Percentiles rank a stretch among this genome's conserved stretches.
phyloP scores from a whole-genome alignment of 139 green algal species.

The Asterochloris erici region DNA sequence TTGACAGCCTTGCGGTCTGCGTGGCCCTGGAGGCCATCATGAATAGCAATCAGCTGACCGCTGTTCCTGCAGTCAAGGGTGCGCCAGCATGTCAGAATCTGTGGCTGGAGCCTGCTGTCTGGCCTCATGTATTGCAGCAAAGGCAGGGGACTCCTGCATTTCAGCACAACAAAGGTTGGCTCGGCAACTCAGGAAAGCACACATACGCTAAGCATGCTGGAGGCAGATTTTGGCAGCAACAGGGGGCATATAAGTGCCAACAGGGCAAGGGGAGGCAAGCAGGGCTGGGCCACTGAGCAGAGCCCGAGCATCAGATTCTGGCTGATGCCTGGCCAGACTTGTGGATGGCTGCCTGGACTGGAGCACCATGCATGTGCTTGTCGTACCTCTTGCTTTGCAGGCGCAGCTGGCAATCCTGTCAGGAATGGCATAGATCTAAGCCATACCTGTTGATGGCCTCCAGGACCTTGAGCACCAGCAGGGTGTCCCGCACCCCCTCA shows the following conservation, averaged over 20 bases:
- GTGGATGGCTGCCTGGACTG: background rate
- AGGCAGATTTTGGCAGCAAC: too few relatives aligned
- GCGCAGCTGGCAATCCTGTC: background rate
- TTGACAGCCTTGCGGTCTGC: background rate
- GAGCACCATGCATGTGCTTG: background rate
- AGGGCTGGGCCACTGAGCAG: too few relatives aligned
- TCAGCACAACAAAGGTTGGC: too few relatives aligned
- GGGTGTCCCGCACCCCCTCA: constrained; percentile 35
- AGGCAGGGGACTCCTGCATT: too few relatives aligned
- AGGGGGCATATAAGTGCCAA: too few relatives aligned
- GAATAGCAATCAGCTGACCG: constrained; percentile 10
- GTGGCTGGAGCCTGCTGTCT: background rate
- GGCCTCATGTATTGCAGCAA: too few relatives aligned
- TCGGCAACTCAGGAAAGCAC: too few relatives aligned
- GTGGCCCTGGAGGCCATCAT: background rate
- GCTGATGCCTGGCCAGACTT: too few relatives aligned
- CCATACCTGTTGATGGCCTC: constrained; percentile 65
- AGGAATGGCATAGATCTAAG: background rate
- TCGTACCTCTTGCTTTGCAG: background rate
- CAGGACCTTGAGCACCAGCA: constrained; percentile 69
- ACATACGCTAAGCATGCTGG: too few relatives aligned
- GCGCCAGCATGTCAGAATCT: background rate
- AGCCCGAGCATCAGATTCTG: too few relatives aligned
- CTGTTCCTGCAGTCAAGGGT: constrained; percentile 1
- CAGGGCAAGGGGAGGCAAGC: too few relatives aligned